Percentiles rank a stretch among this genome's conserved stretches.
Evolutionary conservation across 2,329 filamentous ascomycete genomes (phyloP).

Genomic region (Fusarium newnesense): DNA sequence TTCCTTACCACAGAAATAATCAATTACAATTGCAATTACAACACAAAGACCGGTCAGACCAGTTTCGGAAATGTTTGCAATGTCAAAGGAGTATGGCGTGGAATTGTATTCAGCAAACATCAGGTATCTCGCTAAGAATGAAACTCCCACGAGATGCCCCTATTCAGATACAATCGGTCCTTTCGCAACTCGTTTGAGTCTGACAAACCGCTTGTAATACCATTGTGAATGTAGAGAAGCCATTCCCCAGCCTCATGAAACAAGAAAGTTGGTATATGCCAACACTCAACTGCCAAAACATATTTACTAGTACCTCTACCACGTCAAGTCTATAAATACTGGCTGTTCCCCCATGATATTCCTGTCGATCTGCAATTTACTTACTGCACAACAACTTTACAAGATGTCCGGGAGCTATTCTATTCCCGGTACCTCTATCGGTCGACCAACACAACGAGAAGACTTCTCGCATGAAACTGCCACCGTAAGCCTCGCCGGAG

Average conservation of each 20-base stretch:
- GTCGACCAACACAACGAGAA: not conserved
- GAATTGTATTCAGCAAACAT: not conserved
- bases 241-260: slow-evolving; percentile 15
- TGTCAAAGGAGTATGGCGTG: not conserved
- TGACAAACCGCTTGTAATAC: slow-evolving; percentile 23
- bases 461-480: slow-evolving; percentile 23
- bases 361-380: not conserved
- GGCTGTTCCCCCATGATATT: too few relatives aligned
- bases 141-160: not conserved
- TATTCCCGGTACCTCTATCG: not conserved
- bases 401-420: not conserved
- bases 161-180: slow-evolving; percentile 18
- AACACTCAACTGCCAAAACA: not conserved
- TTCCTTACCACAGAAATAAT: slow-evolving; percentile 1
- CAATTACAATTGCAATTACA: not conserved
- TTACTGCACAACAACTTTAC: not conserved
- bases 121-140: not conserved
- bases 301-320: not conserved
- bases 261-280: not conserved
- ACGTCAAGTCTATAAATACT: not conserved
- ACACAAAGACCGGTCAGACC: too few relatives aligned
- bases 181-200: not conserved
- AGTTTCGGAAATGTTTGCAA: not conserved
- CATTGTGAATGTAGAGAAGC: not conserved
- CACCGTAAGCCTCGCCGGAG: slow-evolving; percentile 32